Base-by-base conservation (phyloP, 2,329 filamentous ascomycete genomes). In the Diaporthe humulicola region DNA sequence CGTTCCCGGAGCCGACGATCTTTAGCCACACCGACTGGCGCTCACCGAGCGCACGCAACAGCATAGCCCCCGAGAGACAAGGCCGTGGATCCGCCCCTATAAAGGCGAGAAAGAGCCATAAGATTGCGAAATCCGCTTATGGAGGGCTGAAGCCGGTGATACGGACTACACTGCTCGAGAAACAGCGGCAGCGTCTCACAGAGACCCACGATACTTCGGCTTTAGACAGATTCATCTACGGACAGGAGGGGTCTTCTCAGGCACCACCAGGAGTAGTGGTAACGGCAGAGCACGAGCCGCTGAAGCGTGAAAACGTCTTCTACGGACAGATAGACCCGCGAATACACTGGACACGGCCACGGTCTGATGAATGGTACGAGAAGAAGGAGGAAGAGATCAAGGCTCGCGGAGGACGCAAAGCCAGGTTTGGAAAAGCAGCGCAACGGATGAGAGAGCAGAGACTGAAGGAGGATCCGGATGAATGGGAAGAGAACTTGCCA, bases 281-380 rank as follows among this genome's bases (percentile, higher is more conserved):
- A 60, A 74, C 14, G 56, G 42, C 12, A 30, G 74, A 40, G 67
- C 76, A 64, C 72, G 79, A 69, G 78, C 48, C n/a, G 10, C 14
- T 15, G 36, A 72, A 64, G 28, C 70, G 70, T 42, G 45, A 42
- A 25, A 82, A 38, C 80, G 82, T 38, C 83, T 76, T 84, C 8
- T 91, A 85, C 76, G 81, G 84, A 1, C 82, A 85, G 64, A 83
- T 90, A 3, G 87, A 92, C 78, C 90, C 89, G 0, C 85, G 86
- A 1, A 83, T 87, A 2, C 87, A 89, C 70, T 87, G 85, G 81
- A 84, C 84, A 1, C 84, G 86, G 58, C 81, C 81, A 2, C 84
- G 84, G 58, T 84, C 87, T 0, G 78, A 84, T 5, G 81, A 82
- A 25, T 91, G 89, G 89, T 82, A 86, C 67, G 79, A 78, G 19